phyloP scores from a whole-genome alignment of 2,329 filamentous ascomycete species.

The Pyrenophora teres region DNA sequence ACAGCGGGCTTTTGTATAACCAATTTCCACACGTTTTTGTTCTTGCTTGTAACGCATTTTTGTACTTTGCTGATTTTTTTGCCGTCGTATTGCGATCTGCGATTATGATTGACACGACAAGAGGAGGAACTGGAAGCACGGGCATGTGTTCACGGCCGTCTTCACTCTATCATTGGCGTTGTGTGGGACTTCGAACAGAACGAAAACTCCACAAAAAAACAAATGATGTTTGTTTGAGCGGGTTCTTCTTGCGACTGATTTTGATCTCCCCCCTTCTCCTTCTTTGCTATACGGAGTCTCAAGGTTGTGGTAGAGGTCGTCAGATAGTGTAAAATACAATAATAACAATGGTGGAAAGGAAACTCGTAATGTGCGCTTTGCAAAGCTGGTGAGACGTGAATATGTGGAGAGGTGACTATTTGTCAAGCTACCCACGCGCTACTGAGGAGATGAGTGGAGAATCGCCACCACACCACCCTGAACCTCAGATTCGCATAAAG shows the following conservation, averaged over 20 bases:
- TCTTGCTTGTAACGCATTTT: conserved; percentile 12
- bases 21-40: conserved; percentile 17
- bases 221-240: conserved; percentile 34
- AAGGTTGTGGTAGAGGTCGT: conserved; percentile 41
- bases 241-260: conserved; percentile 33
- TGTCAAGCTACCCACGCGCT: neutral
- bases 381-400: no score
- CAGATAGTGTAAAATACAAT: conserved; percentile 39
- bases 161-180: conserved; percentile 18
- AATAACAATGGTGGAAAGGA: conserved; percentile 7
- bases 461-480: neutral
- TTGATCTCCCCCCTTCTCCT: conserved; percentile 42
- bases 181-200: conserved; percentile 29
- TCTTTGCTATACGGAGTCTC: conserved; percentile 19
- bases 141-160: conserved; percentile 21
- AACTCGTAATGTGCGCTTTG: neutral
- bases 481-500: neutral
- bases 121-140: conserved; percentile 17
- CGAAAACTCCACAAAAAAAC: conserved; percentile 44
- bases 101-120: conserved; percentile 20
- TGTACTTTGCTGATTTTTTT: conserved; percentile 19
- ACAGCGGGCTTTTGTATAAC: conserved; percentile 28
- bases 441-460: neutral
- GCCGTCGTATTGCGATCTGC: conserved; percentile 23
- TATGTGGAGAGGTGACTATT: neutral